A percentile compares a stretch with the other conserved stretches of the same genome.
Conservation (phyloP, 2,329 filamentous ascomycete genomes). For the Alternaria metachromatica region DNA sequence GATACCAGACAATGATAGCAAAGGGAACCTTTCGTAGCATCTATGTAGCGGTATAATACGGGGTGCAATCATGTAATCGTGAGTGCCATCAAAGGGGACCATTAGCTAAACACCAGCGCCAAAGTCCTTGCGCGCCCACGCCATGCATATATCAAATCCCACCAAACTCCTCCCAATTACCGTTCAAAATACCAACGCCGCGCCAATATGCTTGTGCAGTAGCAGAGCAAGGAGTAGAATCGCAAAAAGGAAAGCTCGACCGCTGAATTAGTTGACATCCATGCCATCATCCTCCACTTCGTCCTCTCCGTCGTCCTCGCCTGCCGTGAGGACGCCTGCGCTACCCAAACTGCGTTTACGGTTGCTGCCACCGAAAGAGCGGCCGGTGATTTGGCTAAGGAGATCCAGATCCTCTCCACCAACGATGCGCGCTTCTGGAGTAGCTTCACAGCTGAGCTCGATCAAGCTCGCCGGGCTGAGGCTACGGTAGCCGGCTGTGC, state of each 20-base stretch:
- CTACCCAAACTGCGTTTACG: constrained; percentile 53
- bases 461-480: constrained; percentile 81
- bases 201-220: constrained; percentile 21
- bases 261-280: constrained; percentile 45
- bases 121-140: constrained; percentile 7
- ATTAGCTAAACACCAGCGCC: background rate
- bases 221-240: background rate
- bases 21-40: background rate
- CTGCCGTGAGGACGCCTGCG: constrained; percentile 47
- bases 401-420: constrained; percentile 82
- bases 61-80: constrained; percentile 8
- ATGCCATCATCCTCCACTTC: constrained; percentile 53
- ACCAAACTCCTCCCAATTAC: background rate
- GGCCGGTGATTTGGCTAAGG: constrained; percentile 58
- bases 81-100: background rate
- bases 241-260: background rate
- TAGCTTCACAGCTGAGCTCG: constrained; percentile 91
- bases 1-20: no score
- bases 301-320: constrained; percentile 52
- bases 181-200: constrained; percentile 17
- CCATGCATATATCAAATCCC: constrained; percentile 12
- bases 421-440: constrained; percentile 89
- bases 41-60: constrained; percentile 6
- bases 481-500: constrained; percentile 83
- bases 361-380: constrained; percentile 46